Conservation (phyloP, 441 rosid genomes). For the Gossypium aridum region DNA sequence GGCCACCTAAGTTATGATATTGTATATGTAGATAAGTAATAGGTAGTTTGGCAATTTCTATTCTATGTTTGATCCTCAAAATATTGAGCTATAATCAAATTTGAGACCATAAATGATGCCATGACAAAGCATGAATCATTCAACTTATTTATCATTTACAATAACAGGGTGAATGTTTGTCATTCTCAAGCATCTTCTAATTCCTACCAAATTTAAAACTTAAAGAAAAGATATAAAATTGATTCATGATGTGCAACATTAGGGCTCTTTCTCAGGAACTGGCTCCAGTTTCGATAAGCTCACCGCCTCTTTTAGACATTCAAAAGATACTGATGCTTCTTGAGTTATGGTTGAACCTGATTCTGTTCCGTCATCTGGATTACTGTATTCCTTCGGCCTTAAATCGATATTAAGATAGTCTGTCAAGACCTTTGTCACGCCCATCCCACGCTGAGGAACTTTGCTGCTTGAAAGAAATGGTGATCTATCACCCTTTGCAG, state of each 20-base stretch:
- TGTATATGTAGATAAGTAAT: not conserved
- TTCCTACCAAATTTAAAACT: not conserved
- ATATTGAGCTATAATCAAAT: not conserved
- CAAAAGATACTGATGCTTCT: conserved; percentile 29
- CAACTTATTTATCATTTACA: conserved; percentile 10
- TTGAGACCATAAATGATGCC: conserved; percentile 5
- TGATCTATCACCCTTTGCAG: conserved; percentile 47
- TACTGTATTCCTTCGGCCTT: conserved; percentile 35
- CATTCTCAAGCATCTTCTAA: conserved; percentile 12
- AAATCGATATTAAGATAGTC: conserved; percentile 50
- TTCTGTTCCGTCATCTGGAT: conserved; percentile 22
- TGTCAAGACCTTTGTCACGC: conserved; percentile 63
- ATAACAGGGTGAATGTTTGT: not conserved
- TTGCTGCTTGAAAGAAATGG: conserved; percentile 43
- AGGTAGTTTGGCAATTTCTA: not conserved
- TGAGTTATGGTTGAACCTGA: conserved; percentile 13
- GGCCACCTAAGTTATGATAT: not conserved
- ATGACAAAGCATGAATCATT: conserved; percentile 9
- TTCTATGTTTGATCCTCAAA: conserved; percentile 4
- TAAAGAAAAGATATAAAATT: not conserved
- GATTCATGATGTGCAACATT: not conserved
- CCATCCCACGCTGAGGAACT: conserved; percentile 47
- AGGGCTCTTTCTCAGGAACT: conserved; percentile 5
- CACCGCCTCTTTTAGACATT: conserved; percentile 10
- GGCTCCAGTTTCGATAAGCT: conserved; percentile 18